Base-by-base conservation (phyloP, 2,329 filamentous ascomycete genomes). In the Colletotrichum euphorbiae region DNA sequence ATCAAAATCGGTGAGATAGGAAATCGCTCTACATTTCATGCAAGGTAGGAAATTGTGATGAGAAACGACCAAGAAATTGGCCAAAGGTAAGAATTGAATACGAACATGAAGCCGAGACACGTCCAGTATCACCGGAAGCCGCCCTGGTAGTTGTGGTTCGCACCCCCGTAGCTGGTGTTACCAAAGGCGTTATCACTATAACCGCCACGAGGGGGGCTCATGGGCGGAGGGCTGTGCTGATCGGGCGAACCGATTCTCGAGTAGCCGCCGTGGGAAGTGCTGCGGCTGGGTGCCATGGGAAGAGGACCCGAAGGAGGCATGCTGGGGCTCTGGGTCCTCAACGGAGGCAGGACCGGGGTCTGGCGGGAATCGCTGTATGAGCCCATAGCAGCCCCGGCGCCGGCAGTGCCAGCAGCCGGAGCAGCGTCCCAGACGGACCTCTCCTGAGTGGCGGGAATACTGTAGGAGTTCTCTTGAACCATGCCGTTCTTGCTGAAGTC, bases 381-480 rank as follows among this genome's bases (percentile, higher is more conserved):
- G 33, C 54, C 46, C 64, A 70, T 68, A 50, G 58, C 67, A 46
- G 57, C 57, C 45, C 60, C 65, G 15, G 64, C 58, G 3, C 69
- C 72, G 4, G 72, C 70, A 12, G 67, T n/a, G n/a, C n/a, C 63
- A 8, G 66, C 72, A 2, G 73, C 74, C 4, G 62, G 62, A 0
- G 67, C 43, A 43, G 59, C 55, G 6, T 71, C 72, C 72, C 73
- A 76, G 4, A 43, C 65, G 11, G 58, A 61, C 68, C 77, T 78
- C 70, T 78, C 75, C 21, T 75, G 74, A 21, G 74, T 72, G 24
- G 63, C 70, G 6, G 76, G 74, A 6, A 81, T 70, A 54, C 72
- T 76, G 71, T 80, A 80, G 40, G 75, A 70, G 48, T 75, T 72
- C 17, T 71, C 70, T 31, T 72, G 73, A n/a, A 71, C 67, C 46